These are phyloP conservation scores for Urostyla sp. DNA, from an alignment of 73 alveolate genomes.

Conservation along the genomic window DNA sequence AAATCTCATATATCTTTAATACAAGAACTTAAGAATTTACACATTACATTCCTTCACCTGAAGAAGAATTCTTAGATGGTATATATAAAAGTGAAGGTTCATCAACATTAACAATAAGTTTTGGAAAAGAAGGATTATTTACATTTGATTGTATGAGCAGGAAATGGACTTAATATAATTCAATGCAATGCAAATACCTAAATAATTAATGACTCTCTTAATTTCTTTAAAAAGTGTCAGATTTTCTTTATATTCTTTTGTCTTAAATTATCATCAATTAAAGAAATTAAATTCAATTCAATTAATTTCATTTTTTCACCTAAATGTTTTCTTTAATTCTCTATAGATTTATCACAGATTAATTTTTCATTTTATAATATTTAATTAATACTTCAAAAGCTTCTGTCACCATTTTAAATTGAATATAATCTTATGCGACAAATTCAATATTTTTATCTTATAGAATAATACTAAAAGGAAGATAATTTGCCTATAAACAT, in stretches of 20 bases:
- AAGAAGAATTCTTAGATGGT: constrained; percentile 42
- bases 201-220: neutral
- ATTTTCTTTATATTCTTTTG: no score
- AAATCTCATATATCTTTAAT: constrained; percentile 20
- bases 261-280: no score
- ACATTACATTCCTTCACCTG: constrained; percentile 17
- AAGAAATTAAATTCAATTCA: neutral
- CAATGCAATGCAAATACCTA: neutral
- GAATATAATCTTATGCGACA: constrained; percentile 37
- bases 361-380: no score
- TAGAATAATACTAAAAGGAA: constrained; percentile 43
- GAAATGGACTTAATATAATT: constrained; percentile 35
- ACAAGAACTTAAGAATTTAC: constrained; percentile 30
- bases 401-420: constrained; percentile 54
- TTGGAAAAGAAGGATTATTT: constrained; percentile 14
- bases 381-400: constrained; percentile 51
- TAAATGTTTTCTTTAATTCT: neutral
- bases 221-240: no score
- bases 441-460: constrained; percentile 57
- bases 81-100: constrained; percentile 31
- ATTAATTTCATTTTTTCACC: neutral
- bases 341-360: no score
- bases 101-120: constrained; percentile 3
- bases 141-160: constrained; percentile 46
- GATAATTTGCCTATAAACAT: constrained; percentile 11